Evolutionary conservation across 352 stramenopile genomes (phyloP).

Genomic region (Globisporangium heterothallicum): DNA sequence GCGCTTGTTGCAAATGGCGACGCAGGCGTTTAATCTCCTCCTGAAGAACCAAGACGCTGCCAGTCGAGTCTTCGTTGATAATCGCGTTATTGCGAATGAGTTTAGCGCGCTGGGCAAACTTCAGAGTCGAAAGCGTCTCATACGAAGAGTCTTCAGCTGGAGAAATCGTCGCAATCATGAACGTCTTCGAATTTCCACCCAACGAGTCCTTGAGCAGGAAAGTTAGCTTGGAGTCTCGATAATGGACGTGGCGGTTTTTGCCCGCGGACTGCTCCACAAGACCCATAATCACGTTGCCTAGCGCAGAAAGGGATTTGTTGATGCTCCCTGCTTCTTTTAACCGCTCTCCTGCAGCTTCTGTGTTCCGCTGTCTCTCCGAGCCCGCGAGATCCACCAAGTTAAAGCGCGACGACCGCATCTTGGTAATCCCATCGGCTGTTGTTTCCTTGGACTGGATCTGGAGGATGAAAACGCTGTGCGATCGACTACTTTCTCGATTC

Average conservation of each 20-base stretch:
- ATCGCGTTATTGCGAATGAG: constrained; percentile 83
- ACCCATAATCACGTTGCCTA: constrained; percentile 94
- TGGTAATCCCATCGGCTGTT: constrained; percentile 48
- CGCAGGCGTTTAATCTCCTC: constrained; percentile 66
- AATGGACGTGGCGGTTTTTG: constrained; percentile 80
- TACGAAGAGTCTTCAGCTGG: constrained; percentile 82
- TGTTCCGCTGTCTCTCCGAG: constrained; percentile 95
- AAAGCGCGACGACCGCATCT: constrained; percentile 86
- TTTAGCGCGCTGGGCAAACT: constrained; percentile 82
- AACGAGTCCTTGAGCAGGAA: constrained; percentile 83
- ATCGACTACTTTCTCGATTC: constrained; percentile 82
- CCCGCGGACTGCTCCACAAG: constrained; percentile 75
- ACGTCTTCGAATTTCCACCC: constrained; percentile 83
- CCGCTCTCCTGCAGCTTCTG: constrained; percentile 91
- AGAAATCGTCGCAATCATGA: constrained; percentile 81
- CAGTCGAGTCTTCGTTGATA: constrained; percentile 78
- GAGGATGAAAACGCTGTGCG: constrained; percentile 82
- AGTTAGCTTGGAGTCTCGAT: constrained; percentile 83
- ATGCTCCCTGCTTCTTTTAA: constrained; percentile 96
- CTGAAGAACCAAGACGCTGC: constrained; percentile 56
- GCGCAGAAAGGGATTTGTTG: constrained; percentile 94
- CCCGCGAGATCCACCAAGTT: constrained; percentile 98
- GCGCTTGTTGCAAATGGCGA: constrained; percentile 50
- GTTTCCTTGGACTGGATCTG: constrained; percentile 69
- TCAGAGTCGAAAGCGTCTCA: constrained; percentile 80